Conservation (phyloP, 495 filamentous ascomycete species). For the Aeminium ludgeri region DNA sequence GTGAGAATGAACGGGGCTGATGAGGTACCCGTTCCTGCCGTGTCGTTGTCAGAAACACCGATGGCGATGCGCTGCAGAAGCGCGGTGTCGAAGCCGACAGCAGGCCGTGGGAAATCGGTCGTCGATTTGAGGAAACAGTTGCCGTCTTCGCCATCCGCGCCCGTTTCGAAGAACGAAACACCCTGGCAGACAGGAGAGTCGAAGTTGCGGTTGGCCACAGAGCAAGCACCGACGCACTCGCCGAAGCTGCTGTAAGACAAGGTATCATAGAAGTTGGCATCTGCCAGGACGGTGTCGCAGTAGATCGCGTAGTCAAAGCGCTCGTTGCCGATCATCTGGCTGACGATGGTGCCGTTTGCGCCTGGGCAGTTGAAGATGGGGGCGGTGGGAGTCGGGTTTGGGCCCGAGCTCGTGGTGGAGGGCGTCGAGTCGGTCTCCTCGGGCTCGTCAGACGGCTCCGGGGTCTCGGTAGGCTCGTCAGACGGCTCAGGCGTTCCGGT, state of each 20-base stretch:
- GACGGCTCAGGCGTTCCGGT: too few species aligned
- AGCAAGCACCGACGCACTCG: slow-evolving; percentile 10
- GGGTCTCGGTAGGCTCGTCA: too few species aligned
- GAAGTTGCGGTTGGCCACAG: slow-evolving; percentile 5
- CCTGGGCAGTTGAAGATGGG: slow-evolving; percentile 17
- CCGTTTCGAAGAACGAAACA: slow-evolving; percentile 6
- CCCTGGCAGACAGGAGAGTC: slow-evolving; percentile 9
- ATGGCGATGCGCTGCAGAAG: slow-evolving; percentile 5
- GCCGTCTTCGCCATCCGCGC: background rate
- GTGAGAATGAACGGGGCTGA: slow-evolving; percentile 5
- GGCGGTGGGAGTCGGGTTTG: slow-evolving; percentile 5
- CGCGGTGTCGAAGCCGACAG: slow-evolving; percentile 6
- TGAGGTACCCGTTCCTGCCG: background rate
- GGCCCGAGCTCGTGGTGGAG: background rate
- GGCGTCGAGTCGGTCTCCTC: background rate
- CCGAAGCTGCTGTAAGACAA: slow-evolving; percentile 3
- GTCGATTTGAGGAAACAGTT: slow-evolving; percentile 13
- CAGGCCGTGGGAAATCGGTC: slow-evolving; percentile 1
- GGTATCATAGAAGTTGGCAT: slow-evolving; percentile 4
- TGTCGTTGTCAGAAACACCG: background rate
- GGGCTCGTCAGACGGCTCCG: too few species aligned
- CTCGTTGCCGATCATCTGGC: slow-evolving; percentile 12
- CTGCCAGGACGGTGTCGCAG: slow-evolving; percentile 14
- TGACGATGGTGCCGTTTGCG: slow-evolving; percentile 8
- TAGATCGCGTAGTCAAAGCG: slow-evolving; percentile 15